phyloP scores from a whole-genome alignment of 257 asterid species.

The Solanum sitiens region DNA sequence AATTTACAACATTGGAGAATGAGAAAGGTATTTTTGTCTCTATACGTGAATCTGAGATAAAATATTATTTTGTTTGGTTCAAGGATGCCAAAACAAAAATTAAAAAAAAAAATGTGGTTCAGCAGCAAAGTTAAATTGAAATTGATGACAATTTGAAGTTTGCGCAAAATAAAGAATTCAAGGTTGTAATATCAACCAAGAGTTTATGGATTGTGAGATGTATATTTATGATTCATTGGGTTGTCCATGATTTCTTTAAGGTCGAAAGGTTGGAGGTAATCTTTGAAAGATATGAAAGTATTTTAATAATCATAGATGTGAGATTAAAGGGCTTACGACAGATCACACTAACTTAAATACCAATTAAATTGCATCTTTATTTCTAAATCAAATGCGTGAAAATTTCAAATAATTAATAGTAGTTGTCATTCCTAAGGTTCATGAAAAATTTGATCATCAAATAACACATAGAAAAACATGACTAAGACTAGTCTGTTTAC shows the following conservation, averaged over 20 bases:
- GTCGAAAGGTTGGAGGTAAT: not conserved
- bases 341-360: not conserved
- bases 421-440: not conserved
- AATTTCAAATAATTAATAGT: not conserved
- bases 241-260: not conserved
- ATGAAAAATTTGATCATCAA: not conserved
- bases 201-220: not conserved
- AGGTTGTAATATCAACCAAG: not conserved
- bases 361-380: not conserved
- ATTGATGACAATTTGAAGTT: not conserved
- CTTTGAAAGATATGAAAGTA: not conserved
- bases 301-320: not conserved
- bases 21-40: not conserved
- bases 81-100: not conserved
- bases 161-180: not conserved
- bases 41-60: not conserved
- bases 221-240: not conserved
- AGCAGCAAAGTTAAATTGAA: not conserved
- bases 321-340: not conserved
- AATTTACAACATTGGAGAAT: too few relatives aligned
- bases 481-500: too few relatives aligned
- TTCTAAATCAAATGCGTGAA: not conserved
- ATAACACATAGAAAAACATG: not conserved
- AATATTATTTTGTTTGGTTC: not conserved
- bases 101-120: not conserved